A percentile compares a stretch with the other conserved stretches of the same genome.
Evolutionary conservation across 306 rosid genomes (phyloP).

Genomic region (Malus sieversii): DNA sequence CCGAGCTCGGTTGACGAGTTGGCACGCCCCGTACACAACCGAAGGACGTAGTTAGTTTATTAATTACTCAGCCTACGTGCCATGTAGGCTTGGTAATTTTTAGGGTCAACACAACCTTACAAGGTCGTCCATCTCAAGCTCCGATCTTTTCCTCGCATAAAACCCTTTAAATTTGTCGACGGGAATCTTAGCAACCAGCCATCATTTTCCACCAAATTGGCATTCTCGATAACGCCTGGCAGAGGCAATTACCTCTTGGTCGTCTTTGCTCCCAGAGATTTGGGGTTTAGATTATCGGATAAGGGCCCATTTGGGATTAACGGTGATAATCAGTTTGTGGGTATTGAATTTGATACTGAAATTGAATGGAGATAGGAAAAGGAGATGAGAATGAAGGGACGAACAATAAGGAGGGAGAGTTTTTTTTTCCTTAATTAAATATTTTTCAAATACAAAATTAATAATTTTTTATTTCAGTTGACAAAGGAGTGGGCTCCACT

Average conservation of each 20-base stretch:
- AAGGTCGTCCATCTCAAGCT: slow-evolving; percentile 22
- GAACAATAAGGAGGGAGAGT: no score
- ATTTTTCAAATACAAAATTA: no score
- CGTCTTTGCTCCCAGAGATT: slow-evolving; percentile 19
- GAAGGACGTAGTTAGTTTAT: no score
- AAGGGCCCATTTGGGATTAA: slow-evolving; percentile 27
- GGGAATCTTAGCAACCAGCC: slow-evolving; percentile 1
- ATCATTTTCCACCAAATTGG: slow-evolving; percentile 34
- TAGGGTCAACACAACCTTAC: slow-evolving; percentile 19
- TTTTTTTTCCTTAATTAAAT: no score
- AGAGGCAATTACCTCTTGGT: slow-evolving; percentile 35
- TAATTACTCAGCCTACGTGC: no score
- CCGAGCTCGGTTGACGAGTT: no score
- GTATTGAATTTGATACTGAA: slow-evolving; percentile 41
- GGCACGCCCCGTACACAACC: no score
- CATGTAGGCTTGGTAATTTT: no score
- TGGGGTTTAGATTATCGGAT: slow-evolving; percentile 16
- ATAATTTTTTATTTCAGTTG: no score
- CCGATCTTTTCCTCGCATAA: slow-evolving; percentile 35
- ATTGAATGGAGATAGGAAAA: slow-evolving; percentile 18
- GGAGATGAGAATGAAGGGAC: no score
- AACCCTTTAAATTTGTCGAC: slow-evolving; percentile 20
- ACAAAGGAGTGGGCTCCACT: no score
- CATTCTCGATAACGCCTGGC: slow-evolving; percentile 45
- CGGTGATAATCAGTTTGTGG: slow-evolving; percentile 8